Conservation (phyloP, 2,329 filamentous ascomycete genomes). For the Hymenoscyphus albidus region DNA sequence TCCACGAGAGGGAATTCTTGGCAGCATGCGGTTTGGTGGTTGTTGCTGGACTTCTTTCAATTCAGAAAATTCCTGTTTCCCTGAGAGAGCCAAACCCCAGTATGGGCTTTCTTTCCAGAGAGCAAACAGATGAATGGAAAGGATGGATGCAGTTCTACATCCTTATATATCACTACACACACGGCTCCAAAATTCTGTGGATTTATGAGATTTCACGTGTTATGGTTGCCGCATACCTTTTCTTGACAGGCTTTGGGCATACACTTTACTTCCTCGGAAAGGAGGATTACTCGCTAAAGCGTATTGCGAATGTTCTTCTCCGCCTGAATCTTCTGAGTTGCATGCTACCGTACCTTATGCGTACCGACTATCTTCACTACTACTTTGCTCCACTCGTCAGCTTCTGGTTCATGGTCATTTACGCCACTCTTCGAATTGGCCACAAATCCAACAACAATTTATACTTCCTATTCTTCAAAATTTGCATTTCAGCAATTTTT, state of each 20-base stretch:
- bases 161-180: constrained; percentile 56
- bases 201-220: constrained; percentile 54
- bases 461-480: constrained; percentile 45
- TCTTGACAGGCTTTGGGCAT: constrained; percentile 60
- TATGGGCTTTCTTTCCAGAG: constrained; percentile 46
- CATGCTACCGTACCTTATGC: constrained; percentile 52
- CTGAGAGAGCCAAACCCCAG: constrained; percentile 18
- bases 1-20: constrained; percentile 36
- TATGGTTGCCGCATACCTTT: constrained; percentile 55
- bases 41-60: constrained; percentile 34
- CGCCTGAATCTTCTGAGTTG: constrained; percentile 55
- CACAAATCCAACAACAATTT: constrained; percentile 42
- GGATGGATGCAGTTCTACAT: constrained; percentile 59
- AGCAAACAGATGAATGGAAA: constrained; percentile 63
- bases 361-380: constrained; percentile 53
- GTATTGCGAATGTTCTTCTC: constrained; percentile 50
- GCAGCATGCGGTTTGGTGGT: constrained; percentile 28
- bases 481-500: constrained; percentile 43
- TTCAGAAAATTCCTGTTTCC: constrained; percentile 21
- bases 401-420: constrained; percentile 61
- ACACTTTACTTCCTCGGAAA: constrained; percentile 54
- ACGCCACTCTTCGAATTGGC: constrained; percentile 45
- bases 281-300: constrained; percentile 52
- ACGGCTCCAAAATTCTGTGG: constrained; percentile 46
- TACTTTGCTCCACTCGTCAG: constrained; percentile 56